Conservation (phyloP, 23 red algal genomes). For the Gracilaria domingensis region DNA sequence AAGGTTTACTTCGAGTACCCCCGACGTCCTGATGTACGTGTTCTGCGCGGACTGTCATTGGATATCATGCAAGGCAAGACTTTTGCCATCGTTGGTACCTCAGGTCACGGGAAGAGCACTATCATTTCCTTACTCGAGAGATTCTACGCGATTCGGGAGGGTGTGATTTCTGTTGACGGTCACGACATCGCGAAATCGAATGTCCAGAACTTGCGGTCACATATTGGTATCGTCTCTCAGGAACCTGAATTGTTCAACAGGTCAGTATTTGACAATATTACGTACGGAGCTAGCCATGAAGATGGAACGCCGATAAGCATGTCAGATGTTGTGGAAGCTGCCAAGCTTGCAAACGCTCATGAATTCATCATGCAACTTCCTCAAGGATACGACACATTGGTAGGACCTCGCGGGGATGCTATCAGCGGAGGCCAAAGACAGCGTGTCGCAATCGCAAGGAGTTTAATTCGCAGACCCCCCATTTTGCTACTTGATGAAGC, state of each 20-base stretch:
- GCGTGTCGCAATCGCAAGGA: conserved; percentile 93
- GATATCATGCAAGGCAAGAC: conserved; percentile 78
- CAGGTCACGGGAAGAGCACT: conserved; percentile 91
- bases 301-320: conserved; percentile 62
- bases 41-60: conserved; percentile 76
- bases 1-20: conserved; percentile 91
- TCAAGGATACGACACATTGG: conserved; percentile 81
- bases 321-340: conserved; percentile 74
- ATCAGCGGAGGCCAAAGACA: conserved; percentile 94
- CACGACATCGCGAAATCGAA: conserved; percentile 38
- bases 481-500: conserved; percentile 91
- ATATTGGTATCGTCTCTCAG: conserved; percentile 91
- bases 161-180: conserved; percentile 71
- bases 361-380: conserved; percentile 82
- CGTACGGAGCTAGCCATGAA: conserved; percentile 73
- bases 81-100: conserved; percentile 89
- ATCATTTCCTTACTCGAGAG: conserved; percentile 76
- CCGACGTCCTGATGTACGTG: conserved; percentile 77
- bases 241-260: conserved; percentile 85
- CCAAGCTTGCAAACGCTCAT: conserved; percentile 86
- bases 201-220: conserved; percentile 62
- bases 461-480: conserved; percentile 74
- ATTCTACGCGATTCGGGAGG: conserved; percentile 82
- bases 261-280: conserved; percentile 86
- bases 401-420: conserved; percentile 83